Conservation (phyloP, 768 basidiomycete genomes). For the Pseudohyphozyma bogoriensis region DNA sequence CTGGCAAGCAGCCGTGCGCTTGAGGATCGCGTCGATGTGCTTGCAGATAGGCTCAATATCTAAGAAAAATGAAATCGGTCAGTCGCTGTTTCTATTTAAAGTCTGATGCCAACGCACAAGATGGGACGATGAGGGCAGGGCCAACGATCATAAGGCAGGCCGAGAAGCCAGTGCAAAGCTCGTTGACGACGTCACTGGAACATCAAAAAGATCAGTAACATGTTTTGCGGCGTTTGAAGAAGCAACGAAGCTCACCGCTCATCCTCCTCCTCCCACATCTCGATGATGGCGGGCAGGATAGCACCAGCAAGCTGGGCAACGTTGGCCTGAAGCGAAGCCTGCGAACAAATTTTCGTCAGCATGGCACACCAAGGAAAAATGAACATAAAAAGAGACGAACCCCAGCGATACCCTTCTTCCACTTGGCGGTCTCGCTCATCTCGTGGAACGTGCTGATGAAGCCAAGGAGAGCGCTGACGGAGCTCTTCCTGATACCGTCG, state of each 20-base stretch:
- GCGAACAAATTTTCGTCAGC: neutral
- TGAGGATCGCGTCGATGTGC: conserved; percentile 73
- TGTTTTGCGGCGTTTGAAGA: conserved; percentile 53
- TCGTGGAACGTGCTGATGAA: conserved; percentile 87
- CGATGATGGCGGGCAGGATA: conserved; percentile 61
- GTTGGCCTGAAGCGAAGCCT: conserved; percentile 41
- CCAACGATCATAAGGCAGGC: conserved; percentile 89
- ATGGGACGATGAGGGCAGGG: conserved; percentile 63
- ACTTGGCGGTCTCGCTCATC: conserved; percentile 67
- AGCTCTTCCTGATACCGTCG: conserved; percentile 91
- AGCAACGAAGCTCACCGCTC: conserved; percentile 54
- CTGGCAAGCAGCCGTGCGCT: conserved; percentile 92
- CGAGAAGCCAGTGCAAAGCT: conserved; percentile 75
- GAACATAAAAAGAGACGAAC: neutral
- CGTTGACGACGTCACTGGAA: conserved; percentile 69
- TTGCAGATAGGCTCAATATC: conserved; percentile 64
- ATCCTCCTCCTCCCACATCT: conserved; percentile 88
- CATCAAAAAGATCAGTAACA: conserved; percentile 49
- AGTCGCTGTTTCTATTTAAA: neutral
- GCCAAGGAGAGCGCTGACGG: conserved; percentile 75
- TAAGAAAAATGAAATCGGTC: neutral
- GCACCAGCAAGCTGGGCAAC: conserved; percentile 72
- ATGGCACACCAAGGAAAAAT: neutral
- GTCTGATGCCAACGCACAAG: conserved; percentile 47
- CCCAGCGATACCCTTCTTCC: conserved; percentile 56